Evolutionary conservation across 2,329 filamentous ascomycete species (phyloP), one percentile per base, ranked within the genome.

Genomic region (Pseudogymnoascus sp.): DNA sequence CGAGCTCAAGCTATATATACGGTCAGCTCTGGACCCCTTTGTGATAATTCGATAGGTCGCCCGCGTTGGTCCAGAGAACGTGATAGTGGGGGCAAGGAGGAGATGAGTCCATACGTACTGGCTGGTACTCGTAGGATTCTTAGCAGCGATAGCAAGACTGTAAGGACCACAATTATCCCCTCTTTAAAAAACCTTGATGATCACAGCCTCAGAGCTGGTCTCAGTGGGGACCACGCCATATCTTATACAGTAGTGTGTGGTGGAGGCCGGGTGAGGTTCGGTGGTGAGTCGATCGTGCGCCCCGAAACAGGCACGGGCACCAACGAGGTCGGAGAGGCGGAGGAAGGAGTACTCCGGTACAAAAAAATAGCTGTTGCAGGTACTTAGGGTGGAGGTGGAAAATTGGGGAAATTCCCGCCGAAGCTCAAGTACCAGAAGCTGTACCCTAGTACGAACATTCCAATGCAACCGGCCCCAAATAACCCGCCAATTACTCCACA

Each of bases 151-250:
- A 52, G 45, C n/a, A 52, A 25, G n/a, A 52, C 30, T 30, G 30
- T 2, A 14, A 52, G 45, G 25, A 52, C 45, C 45, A 52, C 45
- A 52, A 52, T 19, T 52, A 3, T 25, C 45, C 45, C 45, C 45
- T 52, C 45, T 52, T 52, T 30, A 52, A 52, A 52, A 52, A 52
- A 30, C 45, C 45, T 52, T 52, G 45, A 52, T 52, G 45, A 52
- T 52, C 45, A 52, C 45, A 52, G 45, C 45, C 45, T 52, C 45
- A 52, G n/a, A 52, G 45, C 45, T 52, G 45, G 25, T 30, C 25
- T 52, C 25, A 28, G 45, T 52, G 45, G 45, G 45, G 45, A 52
- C 45, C 45, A 52, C 45, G 45, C 45, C 45, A 52, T 52, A 30
- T 52, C 25, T 52, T 52, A 52, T 52, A 52, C 25, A 14, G n/a